phyloP scores from a whole-genome alignment of 805 yeast species.

The Candida patagonica region DNA sequence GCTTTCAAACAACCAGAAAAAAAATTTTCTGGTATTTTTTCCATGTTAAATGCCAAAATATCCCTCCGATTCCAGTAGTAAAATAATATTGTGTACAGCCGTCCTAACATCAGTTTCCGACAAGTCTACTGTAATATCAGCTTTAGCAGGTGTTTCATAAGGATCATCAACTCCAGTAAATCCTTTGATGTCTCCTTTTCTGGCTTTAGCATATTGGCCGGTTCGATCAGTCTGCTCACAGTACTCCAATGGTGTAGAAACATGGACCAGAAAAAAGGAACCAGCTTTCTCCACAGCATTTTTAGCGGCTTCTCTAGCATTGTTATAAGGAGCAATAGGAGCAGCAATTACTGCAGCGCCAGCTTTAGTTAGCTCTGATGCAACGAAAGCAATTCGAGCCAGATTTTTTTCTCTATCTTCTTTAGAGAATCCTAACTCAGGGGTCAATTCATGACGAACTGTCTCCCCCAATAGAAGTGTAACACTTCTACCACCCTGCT shows the following conservation, averaged over 20 bases:
- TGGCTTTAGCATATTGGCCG: slow-evolving; percentile 40
- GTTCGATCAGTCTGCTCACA: slow-evolving; percentile 40
- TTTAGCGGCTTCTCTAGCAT: slow-evolving; percentile 36
- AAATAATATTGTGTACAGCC: slow-evolving; percentile 64
- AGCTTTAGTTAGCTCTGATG: slow-evolving; percentile 72
- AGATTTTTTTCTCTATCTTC: slow-evolving; percentile 32
- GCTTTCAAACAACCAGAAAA: too few species aligned
- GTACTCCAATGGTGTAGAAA: slow-evolving; percentile 40
- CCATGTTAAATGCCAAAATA: slow-evolving; percentile 43
- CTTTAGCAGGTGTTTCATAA: slow-evolving; percentile 40
- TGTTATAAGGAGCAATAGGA: slow-evolving; percentile 39
- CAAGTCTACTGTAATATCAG: slow-evolving; percentile 50
- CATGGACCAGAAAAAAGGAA: slow-evolving; percentile 42
- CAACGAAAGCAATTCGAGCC: slow-evolving; percentile 49
- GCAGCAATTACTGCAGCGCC: slow-evolving; percentile 85
- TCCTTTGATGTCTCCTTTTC: slow-evolving; percentile 39
- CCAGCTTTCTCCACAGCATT: slow-evolving; percentile 40
- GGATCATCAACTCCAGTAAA: slow-evolving; percentile 39
- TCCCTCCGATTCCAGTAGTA: slow-evolving; percentile 72
- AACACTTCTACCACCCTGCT: slow-evolving; percentile 78
- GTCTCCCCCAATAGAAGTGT: slow-evolving; percentile 44
- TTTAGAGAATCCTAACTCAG: slow-evolving; percentile 33
- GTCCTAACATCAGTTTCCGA: slow-evolving; percentile 51
- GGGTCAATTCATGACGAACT: slow-evolving; percentile 31
- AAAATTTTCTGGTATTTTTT: background rate